Base-by-base conservation (phyloP, 1,284 basidiomycete genomes). In the Ganoderma leucocontextum region DNA sequence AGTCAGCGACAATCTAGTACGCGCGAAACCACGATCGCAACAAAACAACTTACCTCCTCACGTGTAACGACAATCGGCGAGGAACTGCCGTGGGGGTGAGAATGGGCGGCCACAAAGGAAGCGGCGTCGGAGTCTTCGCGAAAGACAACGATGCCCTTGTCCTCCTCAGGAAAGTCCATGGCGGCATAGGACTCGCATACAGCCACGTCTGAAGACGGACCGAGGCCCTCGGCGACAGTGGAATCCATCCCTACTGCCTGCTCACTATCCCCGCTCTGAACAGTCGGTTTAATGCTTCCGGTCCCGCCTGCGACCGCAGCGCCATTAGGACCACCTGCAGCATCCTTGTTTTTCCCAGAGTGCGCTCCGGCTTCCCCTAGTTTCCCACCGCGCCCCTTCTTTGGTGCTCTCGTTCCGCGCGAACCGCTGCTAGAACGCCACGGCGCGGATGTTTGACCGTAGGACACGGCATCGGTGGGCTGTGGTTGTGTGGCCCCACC, bases 141-240 rank as follows among this genome's bases (percentile, higher is more conserved):
- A 9, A 41, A 41, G 22, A 41, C 38, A 25, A 60, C 58, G 4
- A 41, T 38, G 38, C 58, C 58, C 38, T 60, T 60, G 15, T 60
- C 58, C 58, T 60, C 58, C 19, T 58, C 55, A 22, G 55, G 55
- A 9, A 58, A n/a, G 55, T n/a, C 35, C 35, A 22, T 58, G 19
- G 58, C 38, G 39, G 38, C n/a, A 22, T 13, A 29, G 6, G 38
- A 7, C 10, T 60, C 58, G 38, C 58, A 25, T 25, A 39, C 15
- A 42, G 13, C 38, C 13, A 39, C 3, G n/a, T 41, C 38, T 39
- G 38, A 25, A 29, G 38, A 8, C 12, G 19, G 17, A 10, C 4
- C 17, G 35, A 22, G 55, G 55, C 0, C 19, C 17, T 38, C 33
- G n/a, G 19, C 15, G 36, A 33, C 17, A 13, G 10, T 19, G 35